These are phyloP conservation scores for Clitoria ternatea DNA, from an alignment of 306 rosid genomes.

Conservation along the genomic window DNA sequence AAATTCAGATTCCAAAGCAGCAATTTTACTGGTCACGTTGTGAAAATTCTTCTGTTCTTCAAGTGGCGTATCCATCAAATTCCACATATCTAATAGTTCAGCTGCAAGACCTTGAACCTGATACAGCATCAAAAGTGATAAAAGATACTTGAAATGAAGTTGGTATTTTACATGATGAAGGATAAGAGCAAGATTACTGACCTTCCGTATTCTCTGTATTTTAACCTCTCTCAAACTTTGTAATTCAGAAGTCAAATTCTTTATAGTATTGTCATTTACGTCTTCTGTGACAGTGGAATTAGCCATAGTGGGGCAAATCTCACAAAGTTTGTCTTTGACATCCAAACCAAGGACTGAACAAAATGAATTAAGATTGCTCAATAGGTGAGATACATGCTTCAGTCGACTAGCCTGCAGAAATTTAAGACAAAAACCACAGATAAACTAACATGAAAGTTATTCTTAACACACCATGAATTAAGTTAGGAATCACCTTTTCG, in stretches of 20 bases:
- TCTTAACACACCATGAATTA: background rate
- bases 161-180: background rate
- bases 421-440: background rate
- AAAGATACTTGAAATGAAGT: background rate
- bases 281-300: constrained; percentile 27
- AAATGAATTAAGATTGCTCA: constrained; percentile 29
- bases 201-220: constrained; percentile 59
- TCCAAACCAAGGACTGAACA: constrained; percentile 38
- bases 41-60: constrained; percentile 60
- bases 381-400: constrained; percentile 43
- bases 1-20: constrained; percentile 59
- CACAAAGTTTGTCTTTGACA: constrained; percentile 23
- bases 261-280: constrained; percentile 42
- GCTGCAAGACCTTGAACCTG: constrained; percentile 62
- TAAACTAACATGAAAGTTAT: background rate
- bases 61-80: constrained; percentile 65
- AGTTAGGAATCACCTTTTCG: constrained; percentile 55
- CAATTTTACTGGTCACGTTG: constrained; percentile 51
- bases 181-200: constrained; percentile 25
- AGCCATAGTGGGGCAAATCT: constrained; percentile 38
- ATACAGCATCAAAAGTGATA: constrained; percentile 15
- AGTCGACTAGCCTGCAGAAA: constrained; percentile 45
- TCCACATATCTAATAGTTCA: constrained; percentile 66
- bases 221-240: constrained; percentile 51
- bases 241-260: constrained; percentile 43